Conservation (phyloP, 805 yeast species). For the Schwanniomyces yamadae region DNA sequence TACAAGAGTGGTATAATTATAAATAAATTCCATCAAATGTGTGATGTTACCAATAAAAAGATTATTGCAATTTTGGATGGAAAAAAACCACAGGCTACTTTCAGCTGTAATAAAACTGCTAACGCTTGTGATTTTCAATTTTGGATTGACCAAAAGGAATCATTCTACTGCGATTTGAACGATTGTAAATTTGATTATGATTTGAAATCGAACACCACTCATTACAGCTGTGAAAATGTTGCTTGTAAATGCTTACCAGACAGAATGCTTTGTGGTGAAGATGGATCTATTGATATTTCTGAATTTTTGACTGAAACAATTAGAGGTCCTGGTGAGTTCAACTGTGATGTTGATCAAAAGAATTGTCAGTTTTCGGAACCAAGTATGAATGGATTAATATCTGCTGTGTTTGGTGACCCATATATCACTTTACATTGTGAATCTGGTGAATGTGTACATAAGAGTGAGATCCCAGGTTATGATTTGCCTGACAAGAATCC, state of each 20-base stretch:
- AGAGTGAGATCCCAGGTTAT: constrained; percentile 91
- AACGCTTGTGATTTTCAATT: constrained; percentile 84
- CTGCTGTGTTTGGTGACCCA: constrained; percentile 93
- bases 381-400: constrained; percentile 88
- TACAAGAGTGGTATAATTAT: constrained; percentile 83
- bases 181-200: constrained; percentile 73
- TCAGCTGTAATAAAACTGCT: constrained; percentile 73
- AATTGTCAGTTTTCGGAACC: constrained; percentile 88
- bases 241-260: constrained; percentile 91
- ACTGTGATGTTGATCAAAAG: constrained; percentile 64
- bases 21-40: constrained; percentile 80
- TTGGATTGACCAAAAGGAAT: constrained; percentile 90
- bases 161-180: constrained; percentile 82
- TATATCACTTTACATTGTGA: constrained; percentile 75
- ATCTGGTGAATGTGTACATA: constrained; percentile 90
- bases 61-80: constrained; percentile 80
- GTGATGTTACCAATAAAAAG: constrained; percentile 89
- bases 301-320: constrained; percentile 90
- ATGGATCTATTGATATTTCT: constrained; percentile 90
- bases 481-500: constrained; percentile 56
- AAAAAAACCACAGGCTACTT: constrained; percentile 85
- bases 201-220: constrained; percentile 60
- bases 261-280: constrained; percentile 89
- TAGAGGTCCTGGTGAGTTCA: constrained; percentile 88
- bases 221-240: constrained; percentile 73